Conservation (phyloP, 2,329 filamentous ascomycete species). For the Talaromyces rugulosus region DNA sequence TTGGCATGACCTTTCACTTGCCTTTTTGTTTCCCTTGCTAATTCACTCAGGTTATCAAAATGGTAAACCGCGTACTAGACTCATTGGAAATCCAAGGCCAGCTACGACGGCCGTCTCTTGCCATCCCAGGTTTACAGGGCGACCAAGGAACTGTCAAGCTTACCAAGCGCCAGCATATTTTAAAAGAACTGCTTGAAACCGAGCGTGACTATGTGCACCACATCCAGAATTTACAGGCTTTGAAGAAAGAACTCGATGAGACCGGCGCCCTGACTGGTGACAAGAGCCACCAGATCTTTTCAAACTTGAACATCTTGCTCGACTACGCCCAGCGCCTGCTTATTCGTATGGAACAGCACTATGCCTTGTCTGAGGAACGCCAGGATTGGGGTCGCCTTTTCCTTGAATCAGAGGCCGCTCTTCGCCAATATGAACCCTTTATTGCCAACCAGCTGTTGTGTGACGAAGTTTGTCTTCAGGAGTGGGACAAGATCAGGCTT, state of each 20-base stretch:
- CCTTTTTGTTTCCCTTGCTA: neutral
- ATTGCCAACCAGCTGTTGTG: constrained; percentile 95
- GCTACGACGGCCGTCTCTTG: constrained; percentile 60
- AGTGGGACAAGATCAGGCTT: constrained; percentile 79
- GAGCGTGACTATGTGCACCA: constrained; percentile 98
- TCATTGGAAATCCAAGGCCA: constrained; percentile 74
- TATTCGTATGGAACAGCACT: constrained; percentile 93
- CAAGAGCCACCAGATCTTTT: constrained; percentile 87
- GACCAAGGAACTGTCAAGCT: constrained; percentile 52
- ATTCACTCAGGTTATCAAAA: constrained; percentile 66
- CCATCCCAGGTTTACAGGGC: constrained; percentile 42
- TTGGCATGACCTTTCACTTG: constrained; percentile 34
- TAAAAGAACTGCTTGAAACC: constrained; percentile 87
- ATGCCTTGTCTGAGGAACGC: constrained; percentile 68
- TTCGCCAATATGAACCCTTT: constrained; percentile 92
- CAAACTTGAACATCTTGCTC: constrained; percentile 90
- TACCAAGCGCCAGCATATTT: constrained; percentile 77
- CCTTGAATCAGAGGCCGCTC: constrained; percentile 75
- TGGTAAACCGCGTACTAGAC: constrained; percentile 89
- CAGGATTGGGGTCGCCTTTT: constrained; percentile 98
- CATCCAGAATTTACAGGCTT: constrained; percentile 84
- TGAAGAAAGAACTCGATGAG: constrained; percentile 86
- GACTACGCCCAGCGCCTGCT: constrained; percentile 94
- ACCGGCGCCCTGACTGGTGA: constrained; percentile 85
- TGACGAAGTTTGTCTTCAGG: constrained; percentile 73